These are phyloP conservation scores for Ceratobasidium sp. DNA, from an alignment of 1,284 basidiomycete genomes.

Conservation along the genomic window DNA sequence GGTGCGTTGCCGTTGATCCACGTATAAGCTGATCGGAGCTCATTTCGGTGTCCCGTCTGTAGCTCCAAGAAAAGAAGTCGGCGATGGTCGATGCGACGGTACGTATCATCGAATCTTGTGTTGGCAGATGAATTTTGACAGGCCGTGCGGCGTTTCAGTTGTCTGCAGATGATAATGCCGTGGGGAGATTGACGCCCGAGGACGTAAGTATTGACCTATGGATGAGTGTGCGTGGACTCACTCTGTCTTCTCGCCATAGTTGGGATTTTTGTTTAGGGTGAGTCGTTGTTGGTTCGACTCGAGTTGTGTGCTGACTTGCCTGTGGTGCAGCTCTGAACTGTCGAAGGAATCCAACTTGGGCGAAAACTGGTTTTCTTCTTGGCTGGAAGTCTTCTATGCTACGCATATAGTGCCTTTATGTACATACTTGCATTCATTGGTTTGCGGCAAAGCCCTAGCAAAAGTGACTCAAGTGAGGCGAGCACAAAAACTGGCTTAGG, in stretches of 20 bases:
- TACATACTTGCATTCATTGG: background rate
- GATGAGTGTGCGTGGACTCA: background rate
- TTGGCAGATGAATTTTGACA: constrained; percentile 47
- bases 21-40: background rate
- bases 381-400: background rate
- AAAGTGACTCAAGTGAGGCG: constrained; percentile 11
- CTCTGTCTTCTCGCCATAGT: constrained; percentile 57
- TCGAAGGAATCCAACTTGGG: background rate
- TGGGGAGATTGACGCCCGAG: constrained; percentile 89
- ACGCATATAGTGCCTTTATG: background rate
- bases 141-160: constrained; percentile 55
- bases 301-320: background rate
- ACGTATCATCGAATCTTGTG: background rate
- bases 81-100: constrained; percentile 84
- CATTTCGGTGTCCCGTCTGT: constrained; percentile 52
- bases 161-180: constrained; percentile 83
- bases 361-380: constrained; percentile 1
- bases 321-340: constrained; percentile 17
- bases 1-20: constrained; percentile 56
- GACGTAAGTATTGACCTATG: constrained; percentile 71
- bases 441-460: constrained; percentile 4
- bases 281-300: background rate
- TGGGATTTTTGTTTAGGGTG: constrained; percentile 83
- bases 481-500: constrained; percentile 34
- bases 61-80: constrained; percentile 95